Evolutionary conservation across 768 basidiomycete genomes (phyloP).

Genomic region (Podaxis sp.): DNA sequence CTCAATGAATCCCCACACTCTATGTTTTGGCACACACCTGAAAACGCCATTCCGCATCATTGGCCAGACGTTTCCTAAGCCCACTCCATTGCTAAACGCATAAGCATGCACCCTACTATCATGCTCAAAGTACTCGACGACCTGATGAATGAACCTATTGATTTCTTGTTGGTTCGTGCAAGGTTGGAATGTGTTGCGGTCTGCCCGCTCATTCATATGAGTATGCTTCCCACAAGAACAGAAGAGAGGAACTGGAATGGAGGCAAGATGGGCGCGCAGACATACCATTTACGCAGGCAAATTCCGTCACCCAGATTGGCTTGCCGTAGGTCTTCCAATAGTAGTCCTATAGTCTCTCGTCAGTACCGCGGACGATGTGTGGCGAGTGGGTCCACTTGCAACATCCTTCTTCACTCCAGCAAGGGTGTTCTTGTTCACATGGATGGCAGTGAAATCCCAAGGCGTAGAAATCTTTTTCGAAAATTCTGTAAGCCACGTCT

Average conservation of each 20-base stretch:
- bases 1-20: not conserved
- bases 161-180: conserved; percentile 41
- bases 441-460: conserved; percentile 45
- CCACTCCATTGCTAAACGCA: conserved; percentile 44
- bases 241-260: not conserved
- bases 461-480: conserved; percentile 29
- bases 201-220: conserved; percentile 16
- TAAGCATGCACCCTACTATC: conserved; percentile 35
- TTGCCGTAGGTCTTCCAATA: conserved; percentile 37
- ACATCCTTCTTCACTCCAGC: conserved; percentile 40
- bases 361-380: not conserved
- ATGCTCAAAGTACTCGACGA: conserved; percentile 34
- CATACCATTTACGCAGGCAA: conserved; percentile 43
- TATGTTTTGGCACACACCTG: conserved; percentile 22
- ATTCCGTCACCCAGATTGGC: conserved; percentile 46
- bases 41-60: conserved; percentile 31
- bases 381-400: conserved; percentile 19
- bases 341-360: conserved; percentile 27
- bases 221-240: not conserved
- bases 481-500: conserved; percentile 42
- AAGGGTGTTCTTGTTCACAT: conserved; percentile 44
- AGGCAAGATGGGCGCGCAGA: not conserved
- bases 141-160: conserved; percentile 34
- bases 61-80: conserved; percentile 43
- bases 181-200: conserved; percentile 33